These are phyloP conservation scores for Macrolepiota fuliginosa DNA, from an alignment of 768 basidiomycete genomes.

Conservation along the genomic window DNA sequence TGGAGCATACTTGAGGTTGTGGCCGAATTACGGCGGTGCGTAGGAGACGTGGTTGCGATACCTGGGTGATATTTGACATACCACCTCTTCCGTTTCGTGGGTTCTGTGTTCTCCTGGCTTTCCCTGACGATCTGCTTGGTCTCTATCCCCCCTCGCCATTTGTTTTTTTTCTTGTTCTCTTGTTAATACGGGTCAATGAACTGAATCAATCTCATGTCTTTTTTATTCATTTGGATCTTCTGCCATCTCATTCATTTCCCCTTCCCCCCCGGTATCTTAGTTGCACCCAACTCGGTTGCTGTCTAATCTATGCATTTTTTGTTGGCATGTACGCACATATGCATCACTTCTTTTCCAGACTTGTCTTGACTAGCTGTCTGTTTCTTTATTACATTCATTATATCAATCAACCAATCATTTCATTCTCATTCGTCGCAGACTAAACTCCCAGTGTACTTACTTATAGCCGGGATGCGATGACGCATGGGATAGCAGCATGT, in stretches of 20 bases:
- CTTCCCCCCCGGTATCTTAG: background rate
- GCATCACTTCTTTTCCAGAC: background rate
- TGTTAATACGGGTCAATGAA: background rate
- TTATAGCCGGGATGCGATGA: no score
- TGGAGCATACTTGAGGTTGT: slow-evolving; percentile 68
- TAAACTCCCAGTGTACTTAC: no score
- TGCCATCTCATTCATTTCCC: background rate
- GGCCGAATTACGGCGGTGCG: slow-evolving; percentile 21
- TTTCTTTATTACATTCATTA: slow-evolving; percentile 3
- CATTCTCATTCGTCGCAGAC: background rate
- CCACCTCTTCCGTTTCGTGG: background rate
- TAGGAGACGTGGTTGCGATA: background rate
- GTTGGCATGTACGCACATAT: background rate
- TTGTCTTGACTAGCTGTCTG: background rate
- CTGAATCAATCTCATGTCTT: background rate
- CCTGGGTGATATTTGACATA: background rate
- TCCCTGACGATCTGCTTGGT: background rate
- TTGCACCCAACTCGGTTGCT: background rate
- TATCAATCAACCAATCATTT: background rate
- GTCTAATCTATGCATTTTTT: slow-evolving; percentile 1
- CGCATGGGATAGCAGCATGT: background rate
- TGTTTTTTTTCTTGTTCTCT: background rate
- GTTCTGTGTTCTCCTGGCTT: background rate
- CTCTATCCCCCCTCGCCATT: background rate
- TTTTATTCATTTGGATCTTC: background rate